A percentile compares a stretch with the other conserved stretches of the same genome.
phyloP scores from a whole-genome alignment of 805 yeast species.

The Blastobotrys americana region DNA sequence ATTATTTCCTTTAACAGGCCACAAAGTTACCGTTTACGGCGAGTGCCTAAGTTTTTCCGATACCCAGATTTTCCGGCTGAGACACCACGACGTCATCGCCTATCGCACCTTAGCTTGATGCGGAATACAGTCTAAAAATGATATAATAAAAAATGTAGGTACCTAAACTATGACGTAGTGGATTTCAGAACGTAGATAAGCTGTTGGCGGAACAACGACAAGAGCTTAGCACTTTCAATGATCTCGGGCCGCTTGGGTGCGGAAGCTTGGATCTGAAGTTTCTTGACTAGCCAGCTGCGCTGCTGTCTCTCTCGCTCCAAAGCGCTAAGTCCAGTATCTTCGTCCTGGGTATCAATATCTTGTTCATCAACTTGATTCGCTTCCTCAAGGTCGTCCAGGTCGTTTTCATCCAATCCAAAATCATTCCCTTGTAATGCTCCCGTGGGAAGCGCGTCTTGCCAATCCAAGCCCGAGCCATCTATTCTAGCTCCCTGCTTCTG shows the following conservation, averaged over 20 bases:
- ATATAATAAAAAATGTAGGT: no score
- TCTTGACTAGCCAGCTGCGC: constrained; percentile 19
- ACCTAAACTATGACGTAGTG: constrained; percentile 7
- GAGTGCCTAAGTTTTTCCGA: neutral
- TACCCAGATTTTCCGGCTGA: constrained; percentile 2
- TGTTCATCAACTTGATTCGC: constrained; percentile 31
- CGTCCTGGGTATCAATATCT: constrained; percentile 24
- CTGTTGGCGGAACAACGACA: constrained; percentile 19
- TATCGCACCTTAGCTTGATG: no score
- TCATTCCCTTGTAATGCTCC: constrained; percentile 39
- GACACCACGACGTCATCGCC: no score
- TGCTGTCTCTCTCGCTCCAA: constrained; percentile 25
- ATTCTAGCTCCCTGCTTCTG: constrained; percentile 29
- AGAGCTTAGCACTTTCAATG: constrained; percentile 25
- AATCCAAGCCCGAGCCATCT: constrained; percentile 18
- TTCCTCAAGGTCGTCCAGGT: constrained; percentile 37
- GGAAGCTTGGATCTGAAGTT: neutral
- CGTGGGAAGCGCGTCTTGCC: constrained; percentile 39
- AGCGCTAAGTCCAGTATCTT: constrained; percentile 26
- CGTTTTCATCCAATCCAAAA: constrained; percentile 45
- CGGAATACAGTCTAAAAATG: no score
- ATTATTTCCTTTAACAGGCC: no score
- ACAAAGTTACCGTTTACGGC: neutral
- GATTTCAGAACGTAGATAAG: constrained; percentile 9
- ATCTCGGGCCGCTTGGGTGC: constrained; percentile 24